Base-by-base conservation (phyloP, 192 early-diverging fungal genomes). In the Chytriomyces sp. region DNA sequence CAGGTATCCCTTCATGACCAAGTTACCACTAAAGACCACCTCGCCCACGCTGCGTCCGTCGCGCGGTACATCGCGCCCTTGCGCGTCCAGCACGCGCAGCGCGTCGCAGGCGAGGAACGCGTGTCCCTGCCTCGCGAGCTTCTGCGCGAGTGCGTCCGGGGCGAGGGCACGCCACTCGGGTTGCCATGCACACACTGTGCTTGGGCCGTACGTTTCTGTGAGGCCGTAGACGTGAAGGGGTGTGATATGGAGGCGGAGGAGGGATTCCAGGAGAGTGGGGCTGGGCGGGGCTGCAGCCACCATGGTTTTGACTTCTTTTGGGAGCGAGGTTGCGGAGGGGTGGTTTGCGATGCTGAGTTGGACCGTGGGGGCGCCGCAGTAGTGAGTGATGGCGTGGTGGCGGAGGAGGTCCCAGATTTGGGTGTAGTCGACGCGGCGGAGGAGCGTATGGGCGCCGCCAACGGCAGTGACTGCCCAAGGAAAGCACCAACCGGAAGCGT, bases 141-240 rank as follows among this genome's bases (percentile, higher is more conserved):
- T 74, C n/a, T 64, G 61, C 3, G 81, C 72, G 3, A 73, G 78
- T 14, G 76, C 76, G 26, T 76, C 62, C 32, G 73, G 32, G 5
- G 66, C 25, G 3, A 88, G 62, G 6, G 63, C 25, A 25, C 69
- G 69, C 37, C 77, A 80, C 8, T 71, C 75, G 0, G 31, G 58
- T 4, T 78, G 80, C 31, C 67, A 69, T 41, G 86, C 83, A 4
- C 80, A 71, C 4, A 78, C 74, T 0, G 72, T 77, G 12, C 77
- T 60, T 0, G 88, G 86, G 6, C 88, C 86, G 61, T 86, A 84
- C 0, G 83, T 85, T 61, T 89, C 88, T 0, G 88, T 89, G 14
- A 89, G 74, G 31, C 88, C 88, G 69, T 89, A 89, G 7, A 89
- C 82, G 38, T 89, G 88, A 32, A 79, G 73, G 8, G 85, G 84